phyloP scores from a whole-genome alignment of 2,329 filamentous ascomycete genomes.

The Aphanoascus verrucosus region DNA sequence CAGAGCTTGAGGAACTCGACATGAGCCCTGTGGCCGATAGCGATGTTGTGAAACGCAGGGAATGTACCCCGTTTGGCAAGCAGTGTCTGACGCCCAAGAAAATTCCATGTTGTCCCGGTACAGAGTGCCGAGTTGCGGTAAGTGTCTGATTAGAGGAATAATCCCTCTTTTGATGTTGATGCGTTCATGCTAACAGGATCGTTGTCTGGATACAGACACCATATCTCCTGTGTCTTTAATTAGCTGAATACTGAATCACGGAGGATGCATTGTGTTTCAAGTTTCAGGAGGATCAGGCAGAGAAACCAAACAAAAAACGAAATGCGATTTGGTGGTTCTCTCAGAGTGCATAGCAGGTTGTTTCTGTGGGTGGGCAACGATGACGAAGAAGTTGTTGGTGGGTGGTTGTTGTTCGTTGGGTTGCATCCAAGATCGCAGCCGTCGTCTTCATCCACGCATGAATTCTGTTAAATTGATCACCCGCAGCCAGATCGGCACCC shows the following conservation, averaged over 20 bases:
- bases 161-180: no score
- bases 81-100: no score
- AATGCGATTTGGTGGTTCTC: neutral
- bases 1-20: no score
- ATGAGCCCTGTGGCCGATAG: no score
- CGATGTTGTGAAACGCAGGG: no score
- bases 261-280: neutral
- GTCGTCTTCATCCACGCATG: neutral
- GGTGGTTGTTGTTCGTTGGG: neutral
- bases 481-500: neutral
- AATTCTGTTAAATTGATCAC: neutral
- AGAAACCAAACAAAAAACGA: neutral
- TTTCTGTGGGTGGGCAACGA: slow-evolving; percentile 1
- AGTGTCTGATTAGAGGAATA: no score
- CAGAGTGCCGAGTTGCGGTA: no score
- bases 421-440: neutral
- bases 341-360: neutral
- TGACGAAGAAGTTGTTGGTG: neutral
- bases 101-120: no score
- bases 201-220: no score
- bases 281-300: neutral
- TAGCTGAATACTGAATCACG: neutral
- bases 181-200: no score
- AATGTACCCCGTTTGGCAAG: no score
- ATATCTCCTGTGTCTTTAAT: neutral